phyloP scores from a whole-genome alignment of 108 stramenopile genomes.

The Conticribra weissflogii region DNA sequence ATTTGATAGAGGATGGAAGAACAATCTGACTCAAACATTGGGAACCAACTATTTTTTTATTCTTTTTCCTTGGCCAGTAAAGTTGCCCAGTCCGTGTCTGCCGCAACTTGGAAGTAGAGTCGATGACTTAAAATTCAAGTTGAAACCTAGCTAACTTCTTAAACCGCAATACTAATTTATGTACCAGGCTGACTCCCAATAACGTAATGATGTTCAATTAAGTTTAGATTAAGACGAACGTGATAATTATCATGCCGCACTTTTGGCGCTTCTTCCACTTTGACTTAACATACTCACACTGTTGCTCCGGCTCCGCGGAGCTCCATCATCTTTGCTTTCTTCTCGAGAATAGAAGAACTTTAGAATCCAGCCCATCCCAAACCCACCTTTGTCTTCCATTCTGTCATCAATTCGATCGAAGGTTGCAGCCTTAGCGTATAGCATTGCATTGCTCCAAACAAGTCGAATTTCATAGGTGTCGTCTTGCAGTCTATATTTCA shows the following conservation, averaged over 20 bases:
- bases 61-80: constrained; percentile 21
- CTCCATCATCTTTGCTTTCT: constrained; percentile 30
- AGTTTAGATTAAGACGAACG: too few relatives aligned
- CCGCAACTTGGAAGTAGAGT: constrained; percentile 13
- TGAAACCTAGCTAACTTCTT: too few relatives aligned
- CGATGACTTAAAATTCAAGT: too few relatives aligned
- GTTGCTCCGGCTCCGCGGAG: constrained; percentile 80
- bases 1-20: constrained; percentile 35
- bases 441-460: constrained; percentile 68
- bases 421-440: constrained; percentile 77
- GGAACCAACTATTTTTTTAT: constrained; percentile 19
- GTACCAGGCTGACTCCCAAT: too few relatives aligned
- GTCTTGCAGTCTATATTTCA: constrained; percentile 59
- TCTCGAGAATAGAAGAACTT: constrained; percentile 70
- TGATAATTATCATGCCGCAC: constrained; percentile 9
- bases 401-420: constrained; percentile 84
- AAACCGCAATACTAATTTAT: too few relatives aligned
- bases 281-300: constrained; percentile 61
- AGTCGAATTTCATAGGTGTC: constrained; percentile 78
- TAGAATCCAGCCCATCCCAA: constrained; percentile 85
- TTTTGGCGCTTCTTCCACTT: constrained; percentile 44
- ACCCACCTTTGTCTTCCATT: constrained; percentile 73
- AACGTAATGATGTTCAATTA: too few relatives aligned
- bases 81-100: background rate
- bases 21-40: constrained; percentile 32